Conservation (phyloP, 208 protist species). For the Trypanosoma congolense region DNA sequence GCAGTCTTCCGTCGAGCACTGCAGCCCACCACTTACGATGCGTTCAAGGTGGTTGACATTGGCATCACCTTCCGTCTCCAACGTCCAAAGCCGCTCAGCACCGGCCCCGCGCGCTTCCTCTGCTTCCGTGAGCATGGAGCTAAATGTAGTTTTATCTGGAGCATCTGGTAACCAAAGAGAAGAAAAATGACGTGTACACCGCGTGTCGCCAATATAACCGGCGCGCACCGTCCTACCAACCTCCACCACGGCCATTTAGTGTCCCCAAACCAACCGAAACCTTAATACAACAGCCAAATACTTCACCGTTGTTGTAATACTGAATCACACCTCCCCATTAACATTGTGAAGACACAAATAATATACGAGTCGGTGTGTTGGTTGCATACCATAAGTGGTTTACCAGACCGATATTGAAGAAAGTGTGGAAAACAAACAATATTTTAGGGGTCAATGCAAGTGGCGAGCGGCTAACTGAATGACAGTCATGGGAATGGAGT, state of each 20-base stretch:
- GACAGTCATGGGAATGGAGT: too few relatives aligned
- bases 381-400: too few relatives aligned
- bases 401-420: neutral
- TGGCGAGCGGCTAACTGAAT: too few relatives aligned
- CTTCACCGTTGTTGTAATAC: too few relatives aligned
- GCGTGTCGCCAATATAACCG: conserved; percentile 72
- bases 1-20: conserved; percentile 42
- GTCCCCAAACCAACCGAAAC: neutral
- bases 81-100: conserved; percentile 55
- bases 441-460: too few relatives aligned
- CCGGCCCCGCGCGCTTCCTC: conserved; percentile 9
- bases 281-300: neutral
- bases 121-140: conserved; percentile 34
- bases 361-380: too few relatives aligned
- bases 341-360: too few relatives aligned
- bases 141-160: conserved; percentile 40
- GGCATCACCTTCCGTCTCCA: conserved; percentile 31
- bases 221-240: conserved; percentile 61
- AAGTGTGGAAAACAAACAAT: neutral
- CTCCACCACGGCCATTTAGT: conserved; percentile 77
- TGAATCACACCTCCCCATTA: too few relatives aligned
- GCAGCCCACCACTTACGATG: conserved; percentile 42
- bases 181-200: conserved; percentile 39
- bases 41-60: conserved; percentile 49
- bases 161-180: conserved; percentile 22